A percentile compares a stretch with the other conserved stretches of the same genome.
These are phyloP conservation scores for Alloascoidea hylecoeti DNA, from an alignment of 805 yeast genomes.

Conservation along the genomic window DNA sequence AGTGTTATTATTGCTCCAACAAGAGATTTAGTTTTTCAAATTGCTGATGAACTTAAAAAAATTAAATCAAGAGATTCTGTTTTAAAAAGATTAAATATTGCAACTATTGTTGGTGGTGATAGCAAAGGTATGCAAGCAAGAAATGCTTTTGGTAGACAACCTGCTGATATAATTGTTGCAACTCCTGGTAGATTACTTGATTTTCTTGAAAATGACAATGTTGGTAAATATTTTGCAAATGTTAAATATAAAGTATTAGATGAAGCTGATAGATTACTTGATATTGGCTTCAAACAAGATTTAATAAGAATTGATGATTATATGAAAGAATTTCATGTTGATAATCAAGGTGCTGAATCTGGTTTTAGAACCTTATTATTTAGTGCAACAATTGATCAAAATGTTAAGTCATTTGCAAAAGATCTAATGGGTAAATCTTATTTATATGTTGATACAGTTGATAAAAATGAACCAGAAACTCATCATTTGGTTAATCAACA, in stretches of 20 bases:
- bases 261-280: conserved; percentile 84
- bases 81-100: conserved; percentile 21
- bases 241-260: conserved; percentile 64
- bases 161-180: conserved; percentile 56
- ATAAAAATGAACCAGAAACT: background rate
- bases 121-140: conserved; percentile 23
- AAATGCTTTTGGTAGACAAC: conserved; percentile 19
- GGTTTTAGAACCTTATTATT: conserved; percentile 46
- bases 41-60: conserved; percentile 46
- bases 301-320: background rate
- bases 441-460: background rate
- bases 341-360: too few species aligned
- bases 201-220: conserved; percentile 43
- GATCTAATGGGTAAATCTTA: conserved; percentile 23
- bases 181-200: conserved; percentile 83
- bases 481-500: background rate
- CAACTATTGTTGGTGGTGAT: conserved; percentile 58
- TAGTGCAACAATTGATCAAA: conserved; percentile 75
- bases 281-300: conserved; percentile 62
- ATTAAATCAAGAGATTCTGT: conserved; percentile 24
- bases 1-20: conserved; percentile 78
- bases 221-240: conserved; percentile 30
- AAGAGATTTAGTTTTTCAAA: conserved; percentile 81
- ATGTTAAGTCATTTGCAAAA: conserved; percentile 53
- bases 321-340: background rate